Percentiles rank a stretch among this genome's conserved stretches.
phyloP scores from a whole-genome alignment of 768 basidiomycete species.

The Auriscalpium microsporum region DNA sequence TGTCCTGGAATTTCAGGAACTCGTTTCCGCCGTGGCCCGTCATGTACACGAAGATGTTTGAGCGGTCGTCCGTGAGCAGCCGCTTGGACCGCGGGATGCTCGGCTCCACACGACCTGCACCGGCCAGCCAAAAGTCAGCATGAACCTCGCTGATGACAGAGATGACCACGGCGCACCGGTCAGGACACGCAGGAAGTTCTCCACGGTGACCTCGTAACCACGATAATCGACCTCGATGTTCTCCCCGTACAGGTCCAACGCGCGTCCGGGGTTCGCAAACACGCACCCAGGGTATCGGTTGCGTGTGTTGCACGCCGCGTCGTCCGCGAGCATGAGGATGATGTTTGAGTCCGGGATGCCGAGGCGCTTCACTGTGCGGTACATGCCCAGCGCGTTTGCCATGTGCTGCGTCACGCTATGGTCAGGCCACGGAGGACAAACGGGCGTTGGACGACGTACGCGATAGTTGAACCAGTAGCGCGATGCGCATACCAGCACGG shows the following conservation, averaged over 20 bases:
- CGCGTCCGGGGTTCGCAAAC: constrained; percentile 77
- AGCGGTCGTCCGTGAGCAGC: constrained; percentile 79
- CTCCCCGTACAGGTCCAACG: constrained; percentile 88
- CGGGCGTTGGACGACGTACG: constrained; percentile 37
- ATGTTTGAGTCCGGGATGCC: constrained; percentile 99
- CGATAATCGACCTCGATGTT: constrained; percentile 98
- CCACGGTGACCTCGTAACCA: constrained; percentile 96
- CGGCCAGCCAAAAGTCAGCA: background rate
- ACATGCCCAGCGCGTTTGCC: constrained; percentile 98
- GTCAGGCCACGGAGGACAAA: background rate
- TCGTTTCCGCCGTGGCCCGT: constrained; percentile 98
- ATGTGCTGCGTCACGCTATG: constrained; percentile 60
- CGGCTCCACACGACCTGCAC: constrained; percentile 72
- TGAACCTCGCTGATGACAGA: background rate
- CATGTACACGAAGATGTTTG: constrained; percentile 96
- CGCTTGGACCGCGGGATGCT: constrained; percentile 89
- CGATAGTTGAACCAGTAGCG: constrained; percentile 99
- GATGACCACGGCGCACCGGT: constrained; percentile 54
- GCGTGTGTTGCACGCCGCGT: constrained; percentile 86
- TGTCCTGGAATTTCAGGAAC: constrained; percentile 98
- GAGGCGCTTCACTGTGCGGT: constrained; percentile 94
- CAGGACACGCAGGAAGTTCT: constrained; percentile 86
- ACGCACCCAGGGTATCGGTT: constrained; percentile 91
- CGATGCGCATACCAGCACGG: constrained; percentile 90
- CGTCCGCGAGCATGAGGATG: constrained; percentile 98